A percentile compares a stretch with the other conserved stretches of the same genome.
Conservation (phyloP, 2,329 filamentous ascomycete genomes). For the Fonsecaea monophora region DNA sequence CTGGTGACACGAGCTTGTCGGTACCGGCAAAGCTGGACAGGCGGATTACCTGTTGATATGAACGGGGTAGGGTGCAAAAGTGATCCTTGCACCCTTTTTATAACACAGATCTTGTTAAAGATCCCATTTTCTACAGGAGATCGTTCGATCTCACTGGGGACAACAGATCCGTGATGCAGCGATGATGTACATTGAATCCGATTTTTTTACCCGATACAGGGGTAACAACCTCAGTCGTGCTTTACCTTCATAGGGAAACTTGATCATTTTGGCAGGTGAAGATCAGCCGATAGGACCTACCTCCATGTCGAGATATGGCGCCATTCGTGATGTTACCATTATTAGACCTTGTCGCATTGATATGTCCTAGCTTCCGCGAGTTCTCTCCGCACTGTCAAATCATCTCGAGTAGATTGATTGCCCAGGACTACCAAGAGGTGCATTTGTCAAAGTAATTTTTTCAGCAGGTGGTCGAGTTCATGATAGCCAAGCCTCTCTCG, state of each 20-base stretch:
- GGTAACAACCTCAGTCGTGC: not conserved
- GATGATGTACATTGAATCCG: not conserved
- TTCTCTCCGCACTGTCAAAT: no score
- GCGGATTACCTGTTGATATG: constrained; percentile 19
- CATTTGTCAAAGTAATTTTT: no score
- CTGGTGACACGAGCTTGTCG: constrained; percentile 1
- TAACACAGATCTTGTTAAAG: not conserved
- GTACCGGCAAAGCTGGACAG: constrained; percentile 13
- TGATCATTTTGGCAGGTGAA: not conserved
- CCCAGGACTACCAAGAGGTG: no score
- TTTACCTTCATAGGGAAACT: not conserved
- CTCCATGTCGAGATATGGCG: no score
- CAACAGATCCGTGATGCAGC: not conserved
- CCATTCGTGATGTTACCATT: no score
- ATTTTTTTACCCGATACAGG: not conserved
- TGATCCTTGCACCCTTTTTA: not conserved
- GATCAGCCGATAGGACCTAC: no score
- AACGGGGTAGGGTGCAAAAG: not conserved
- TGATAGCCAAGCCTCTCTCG: no score
- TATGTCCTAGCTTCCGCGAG: no score
- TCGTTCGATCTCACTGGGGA: not conserved
- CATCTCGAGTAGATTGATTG: no score
- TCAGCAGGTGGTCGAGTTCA: no score
- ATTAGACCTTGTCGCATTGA: no score
- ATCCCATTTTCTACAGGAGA: not conserved